Evolutionary conservation across 1,284 basidiomycete species (phyloP), one percentile per base, ranked within the genome.

Genomic region (Omphalotus olearius): DNA sequence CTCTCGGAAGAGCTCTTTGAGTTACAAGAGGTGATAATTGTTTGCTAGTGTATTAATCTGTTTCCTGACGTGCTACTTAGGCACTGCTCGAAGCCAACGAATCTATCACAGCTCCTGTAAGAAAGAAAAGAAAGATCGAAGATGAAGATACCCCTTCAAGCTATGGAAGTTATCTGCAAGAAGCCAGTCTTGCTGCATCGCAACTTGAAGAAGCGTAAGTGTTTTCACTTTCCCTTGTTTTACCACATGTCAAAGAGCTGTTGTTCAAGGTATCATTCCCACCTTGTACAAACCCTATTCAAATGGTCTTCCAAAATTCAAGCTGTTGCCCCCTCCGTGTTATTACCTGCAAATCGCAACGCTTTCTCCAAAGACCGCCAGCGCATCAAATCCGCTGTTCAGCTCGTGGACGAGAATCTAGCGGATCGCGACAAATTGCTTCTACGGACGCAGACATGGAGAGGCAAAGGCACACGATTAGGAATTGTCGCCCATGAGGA

Each of bases 231-330:
- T 42, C 28, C 39, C 44, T 33, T 42, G 17, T 44, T 23, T 42
- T 36, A 17, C 39, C 33, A 47, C 23, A 17, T 28, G 51, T 26
- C 28, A 45, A 47, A 39, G 26, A 46, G 38, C 41, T 36, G 51
- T 30, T 47, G 28, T 49, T 54, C 60, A 48, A 86, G 83, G 36
- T 80, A 80, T 49, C 90, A 92, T 61, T 75, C 82, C 1, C 73
- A 85, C 58, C 73, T 91, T 13, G 66, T 92, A 37, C 81, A 83
- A 52, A 92, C 90, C 1, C 76, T 98, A 16, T 72, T 78, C 45
- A 97, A 97, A 70, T 98, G 94, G 94, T 93, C 90, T 6, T 78
- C 86, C 33, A 98, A 97, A 71, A 89, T 97, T 43, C 90, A 94
- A 62, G 89, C 93, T 0, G 93, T 95, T 4, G 82, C 91, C 0